Conservation (phyloP, 768 basidiomycete species). For the Exidia glandulosa region DNA sequence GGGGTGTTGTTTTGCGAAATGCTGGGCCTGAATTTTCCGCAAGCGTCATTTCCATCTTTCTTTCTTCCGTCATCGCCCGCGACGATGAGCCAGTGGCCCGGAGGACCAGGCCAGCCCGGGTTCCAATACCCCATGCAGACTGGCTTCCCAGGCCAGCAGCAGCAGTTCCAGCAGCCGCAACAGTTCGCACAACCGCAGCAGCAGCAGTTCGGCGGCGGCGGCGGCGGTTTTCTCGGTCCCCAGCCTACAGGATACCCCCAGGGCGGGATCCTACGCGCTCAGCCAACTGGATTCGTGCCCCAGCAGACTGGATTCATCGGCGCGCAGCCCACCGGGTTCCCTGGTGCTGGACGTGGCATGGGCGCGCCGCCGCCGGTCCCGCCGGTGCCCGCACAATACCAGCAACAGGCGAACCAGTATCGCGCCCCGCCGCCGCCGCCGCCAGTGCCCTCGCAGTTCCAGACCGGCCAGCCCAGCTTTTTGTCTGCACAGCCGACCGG, state of each 20-base stretch:
- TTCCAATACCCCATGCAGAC: slow-evolving; percentile 70
- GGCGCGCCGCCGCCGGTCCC: slow-evolving; percentile 16
- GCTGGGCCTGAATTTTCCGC: too few species aligned
- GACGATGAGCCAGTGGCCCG: not conserved
- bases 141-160: slow-evolving; percentile 32
- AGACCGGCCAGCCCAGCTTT: not conserved
- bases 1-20: too few species aligned
- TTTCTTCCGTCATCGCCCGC: too few species aligned
- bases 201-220: slow-evolving; percentile 25
- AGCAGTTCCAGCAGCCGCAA: slow-evolving; percentile 36
- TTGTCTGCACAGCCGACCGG: slow-evolving; percentile 39
- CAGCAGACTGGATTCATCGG: slow-evolving; percentile 13
- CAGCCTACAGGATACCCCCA: slow-evolving; percentile 47
- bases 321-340: slow-evolving; percentile 36
- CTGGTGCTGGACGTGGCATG: slow-evolving; percentile 45
- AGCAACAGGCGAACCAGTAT: slow-evolving; percentile 25
- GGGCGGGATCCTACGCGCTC: slow-evolving; percentile 30
- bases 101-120: slow-evolving; percentile 36
- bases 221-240: slow-evolving; percentile 37
- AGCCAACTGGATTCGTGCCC: slow-evolving; percentile 16
- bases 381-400: not conserved
- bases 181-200: slow-evolving; percentile 30
- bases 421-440: slow-evolving; percentile 21
- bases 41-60: too few species aligned
- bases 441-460: slow-evolving; percentile 1